These are phyloP conservation scores for Phytophthora hibernalis DNA, from an alignment of 352 stramenopile species.

Conservation along the genomic window DNA sequence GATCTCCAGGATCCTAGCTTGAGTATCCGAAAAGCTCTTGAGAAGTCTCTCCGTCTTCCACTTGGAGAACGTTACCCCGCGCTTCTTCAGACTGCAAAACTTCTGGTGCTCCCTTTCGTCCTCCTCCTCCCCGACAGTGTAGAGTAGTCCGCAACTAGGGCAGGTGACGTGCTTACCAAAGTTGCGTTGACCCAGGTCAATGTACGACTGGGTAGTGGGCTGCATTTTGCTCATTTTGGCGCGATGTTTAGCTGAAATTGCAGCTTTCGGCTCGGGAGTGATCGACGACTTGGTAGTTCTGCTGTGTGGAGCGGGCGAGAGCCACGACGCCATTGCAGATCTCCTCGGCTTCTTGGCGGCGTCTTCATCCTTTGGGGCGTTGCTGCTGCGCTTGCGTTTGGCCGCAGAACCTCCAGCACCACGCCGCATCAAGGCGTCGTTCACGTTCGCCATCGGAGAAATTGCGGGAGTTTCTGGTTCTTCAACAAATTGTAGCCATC, in stretches of 20 bases:
- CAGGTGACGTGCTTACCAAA: constrained; percentile 75
- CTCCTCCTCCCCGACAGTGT: constrained; percentile 72
- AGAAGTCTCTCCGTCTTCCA: constrained; percentile 76
- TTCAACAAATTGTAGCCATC: constrained; percentile 3
- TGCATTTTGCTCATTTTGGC: constrained; percentile 8
- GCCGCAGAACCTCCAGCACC: constrained; percentile 22
- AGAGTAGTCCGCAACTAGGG: constrained; percentile 68
- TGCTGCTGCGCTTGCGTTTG: constrained; percentile 45
- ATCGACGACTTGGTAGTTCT: constrained; percentile 25
- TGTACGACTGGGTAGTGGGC: constrained; percentile 61
- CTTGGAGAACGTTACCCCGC: constrained; percentile 60
- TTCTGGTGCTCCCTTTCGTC: constrained; percentile 75
- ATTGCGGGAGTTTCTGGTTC: too few relatives aligned
- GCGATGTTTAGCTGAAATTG: constrained; percentile 3
- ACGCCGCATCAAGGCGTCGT: constrained; percentile 45
- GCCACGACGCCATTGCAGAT: constrained; percentile 18
- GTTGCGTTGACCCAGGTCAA: constrained; percentile 78
- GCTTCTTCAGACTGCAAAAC: constrained; percentile 57
- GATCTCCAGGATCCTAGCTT: constrained; percentile 72
- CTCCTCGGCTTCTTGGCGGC: constrained; percentile 24
- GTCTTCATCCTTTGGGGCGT: background rate
- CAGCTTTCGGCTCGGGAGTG: constrained; percentile 29
- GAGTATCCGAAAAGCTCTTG: constrained; percentile 47
- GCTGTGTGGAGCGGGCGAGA: constrained; percentile 15
- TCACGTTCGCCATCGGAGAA: too few relatives aligned